Base-by-base conservation (phyloP, 768 basidiomycete genomes). In the Phaeotremella fagi region DNA sequence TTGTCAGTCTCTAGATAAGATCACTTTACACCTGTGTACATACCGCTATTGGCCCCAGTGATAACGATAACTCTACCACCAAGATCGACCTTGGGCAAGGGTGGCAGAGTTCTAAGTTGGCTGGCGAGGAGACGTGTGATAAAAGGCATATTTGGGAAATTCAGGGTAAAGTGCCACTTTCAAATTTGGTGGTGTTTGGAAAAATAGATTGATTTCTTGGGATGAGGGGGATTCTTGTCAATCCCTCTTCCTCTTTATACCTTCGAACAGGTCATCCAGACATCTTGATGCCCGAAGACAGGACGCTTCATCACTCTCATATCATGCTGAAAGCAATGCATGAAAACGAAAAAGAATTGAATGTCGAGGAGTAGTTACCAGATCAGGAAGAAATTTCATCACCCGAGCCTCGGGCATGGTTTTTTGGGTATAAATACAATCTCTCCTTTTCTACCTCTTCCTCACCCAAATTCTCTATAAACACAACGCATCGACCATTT, bases 31-130 rank as follows among this genome's bases (percentile, higher is more conserved):
- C 50, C 7, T 18, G 41, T 16, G 48, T 42, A 27, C 48, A 45
- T 26, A 43, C 50, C 50, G 31, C 44, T 27, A 28, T 63, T 63
- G 18, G 61, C 59, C 3, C 61, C 61, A 26, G 61, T 63, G 45
- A 63, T 50, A 37, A 63, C 54, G 12, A 55, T 50, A n/a, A 52
- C 45, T 35, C 50, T 48, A 16, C 61, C 61, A 26, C 41, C 52
- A 3, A 63, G 43, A 28, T 59, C 57, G n/a, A 35, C 26, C 20
- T 37, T n/a, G 14, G 55, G 38, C 42, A 54, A 41, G 6, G 36
- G 35, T 2, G 55, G 60, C 4, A 63, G 44, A 4, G 51, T 48
- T 12, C 24, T 49, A 22, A 53, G 37, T 37, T 63, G 57, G 16
- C 49, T 56, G 18, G 36, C 33, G 31, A 62, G 25, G 45, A 62